Percentiles rank a stretch among this genome's conserved stretches.
Evolutionary conservation across 345 rosid genomes (phyloP).

Genomic region (Clausena lansium): DNA sequence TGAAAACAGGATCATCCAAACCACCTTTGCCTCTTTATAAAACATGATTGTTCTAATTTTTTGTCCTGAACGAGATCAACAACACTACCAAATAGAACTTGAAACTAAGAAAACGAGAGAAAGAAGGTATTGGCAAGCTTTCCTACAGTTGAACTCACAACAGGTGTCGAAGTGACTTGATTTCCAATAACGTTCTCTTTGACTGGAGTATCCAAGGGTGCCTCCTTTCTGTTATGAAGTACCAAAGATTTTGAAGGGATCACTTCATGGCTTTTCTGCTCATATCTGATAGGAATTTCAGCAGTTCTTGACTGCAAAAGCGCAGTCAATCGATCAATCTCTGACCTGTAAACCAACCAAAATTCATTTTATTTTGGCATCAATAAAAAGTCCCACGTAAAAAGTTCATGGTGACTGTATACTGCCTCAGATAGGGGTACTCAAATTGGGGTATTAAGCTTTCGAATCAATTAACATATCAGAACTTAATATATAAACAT

Average conservation of each 20-base stretch:
- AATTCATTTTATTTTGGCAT: not conserved
- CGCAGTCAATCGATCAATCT: constrained; percentile 75
- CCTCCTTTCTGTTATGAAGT: constrained; percentile 35
- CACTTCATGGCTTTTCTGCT: constrained; percentile 46
- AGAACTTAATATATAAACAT: not conserved
- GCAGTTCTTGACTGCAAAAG: constrained; percentile 60
- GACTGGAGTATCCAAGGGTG: constrained; percentile 26
- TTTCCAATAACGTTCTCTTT: constrained; percentile 39
- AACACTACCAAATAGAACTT: not conserved
- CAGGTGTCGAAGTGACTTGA: constrained; percentile 41
- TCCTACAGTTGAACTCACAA: constrained; percentile 46
- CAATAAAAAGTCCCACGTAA: not conserved
- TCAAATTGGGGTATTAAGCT: not conserved
- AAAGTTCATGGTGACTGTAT: not conserved
- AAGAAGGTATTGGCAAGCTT: constrained; percentile 11
- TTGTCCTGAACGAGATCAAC: not conserved
- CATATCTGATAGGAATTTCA: constrained; percentile 37
- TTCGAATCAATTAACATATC: not conserved
- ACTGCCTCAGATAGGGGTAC: not conserved
- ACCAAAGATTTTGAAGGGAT: constrained; percentile 25
- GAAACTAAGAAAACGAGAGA: not conserved
- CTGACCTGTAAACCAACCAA: constrained; percentile 53
- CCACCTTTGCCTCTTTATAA: not conserved
- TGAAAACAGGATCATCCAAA: constrained; percentile 8
- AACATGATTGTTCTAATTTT: not conserved